Percentiles rank a stretch among this genome's conserved stretches.
Evolutionary conservation across 2,329 filamentous ascomycete genomes (phyloP).

Genomic region (Sarocladium oryzae): DNA sequence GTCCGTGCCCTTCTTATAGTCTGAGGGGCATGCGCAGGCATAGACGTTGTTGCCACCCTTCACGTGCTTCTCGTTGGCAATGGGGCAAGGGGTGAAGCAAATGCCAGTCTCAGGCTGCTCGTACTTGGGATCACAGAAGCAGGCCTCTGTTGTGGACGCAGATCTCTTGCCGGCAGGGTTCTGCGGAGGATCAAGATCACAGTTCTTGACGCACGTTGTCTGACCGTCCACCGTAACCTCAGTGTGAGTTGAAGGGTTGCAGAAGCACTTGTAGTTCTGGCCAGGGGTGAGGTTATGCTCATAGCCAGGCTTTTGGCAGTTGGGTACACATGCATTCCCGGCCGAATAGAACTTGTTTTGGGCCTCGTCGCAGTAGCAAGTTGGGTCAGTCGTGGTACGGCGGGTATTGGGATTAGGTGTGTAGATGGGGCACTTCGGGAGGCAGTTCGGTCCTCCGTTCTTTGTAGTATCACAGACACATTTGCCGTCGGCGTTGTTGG

Average conservation of each 20-base stretch:
- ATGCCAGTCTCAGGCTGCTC: not conserved
- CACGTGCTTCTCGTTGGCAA: not conserved
- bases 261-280: not conserved
- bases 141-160: no score
- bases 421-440: not conserved
- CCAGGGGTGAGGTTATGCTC: not conserved
- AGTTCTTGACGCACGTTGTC: not conserved
- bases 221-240: not conserved
- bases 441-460: not conserved
- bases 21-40: not conserved
- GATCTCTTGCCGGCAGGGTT: no score
- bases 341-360: not conserved
- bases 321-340: not conserved
- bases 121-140: not conserved
- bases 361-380: not conserved
- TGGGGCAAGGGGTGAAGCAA: not conserved
- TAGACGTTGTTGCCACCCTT: not conserved
- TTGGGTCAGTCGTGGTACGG: not conserved
- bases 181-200: not conserved
- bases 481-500: not conserved
- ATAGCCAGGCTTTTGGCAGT: not conserved
- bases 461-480: not conserved
- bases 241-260: not conserved
- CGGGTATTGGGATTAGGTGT: not conserved
- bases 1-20: not conserved